Conservation (phyloP, 2,329 filamentous ascomycete species). For the Fusarium paranaense region DNA sequence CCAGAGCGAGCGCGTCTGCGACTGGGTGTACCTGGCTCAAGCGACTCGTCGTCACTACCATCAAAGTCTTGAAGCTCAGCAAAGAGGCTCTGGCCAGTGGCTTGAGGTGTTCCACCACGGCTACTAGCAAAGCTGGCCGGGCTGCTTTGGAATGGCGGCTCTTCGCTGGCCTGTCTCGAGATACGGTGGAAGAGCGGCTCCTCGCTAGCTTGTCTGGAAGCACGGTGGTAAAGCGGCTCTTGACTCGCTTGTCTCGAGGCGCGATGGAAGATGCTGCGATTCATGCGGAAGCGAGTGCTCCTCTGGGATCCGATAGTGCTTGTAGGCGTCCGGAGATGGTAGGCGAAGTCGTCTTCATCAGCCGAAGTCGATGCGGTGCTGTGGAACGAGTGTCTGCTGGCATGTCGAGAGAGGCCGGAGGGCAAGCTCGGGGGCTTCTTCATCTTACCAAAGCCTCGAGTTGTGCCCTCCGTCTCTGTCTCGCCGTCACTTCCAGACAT, state of each 20-base stretch:
- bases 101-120: constrained; percentile 62
- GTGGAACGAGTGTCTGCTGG: constrained; percentile 76
- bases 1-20: constrained; percentile 59
- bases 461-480: constrained; percentile 85
- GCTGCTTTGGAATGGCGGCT: constrained; percentile 68
- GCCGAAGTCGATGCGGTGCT: constrained; percentile 91
- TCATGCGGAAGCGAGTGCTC: constrained; percentile 75
- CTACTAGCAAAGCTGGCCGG: constrained; percentile 67
- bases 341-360: constrained; percentile 73
- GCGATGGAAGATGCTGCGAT: constrained; percentile 69
- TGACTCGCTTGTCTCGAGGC: constrained; percentile 72
- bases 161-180: constrained; percentile 71
- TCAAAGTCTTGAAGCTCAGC: constrained; percentile 88
- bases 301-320: constrained; percentile 71
- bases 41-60: constrained; percentile 79
- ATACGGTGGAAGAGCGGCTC: constrained; percentile 67
- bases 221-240: constrained; percentile 66
- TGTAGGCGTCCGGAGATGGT: constrained; percentile 69
- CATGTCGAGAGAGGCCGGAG: constrained; percentile 52
- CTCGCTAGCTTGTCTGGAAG: constrained; percentile 71
- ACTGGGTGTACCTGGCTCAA: constrained; percentile 66
- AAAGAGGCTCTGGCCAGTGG: constrained; percentile 80
- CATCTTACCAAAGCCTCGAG: constrained; percentile 57
- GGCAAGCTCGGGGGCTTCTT: constrained; percentile 57
- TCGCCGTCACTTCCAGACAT: constrained; percentile 81